Conservation (phyloP, 495 filamentous ascomycete genomes). For the Chaetomium cochliodes region DNA sequence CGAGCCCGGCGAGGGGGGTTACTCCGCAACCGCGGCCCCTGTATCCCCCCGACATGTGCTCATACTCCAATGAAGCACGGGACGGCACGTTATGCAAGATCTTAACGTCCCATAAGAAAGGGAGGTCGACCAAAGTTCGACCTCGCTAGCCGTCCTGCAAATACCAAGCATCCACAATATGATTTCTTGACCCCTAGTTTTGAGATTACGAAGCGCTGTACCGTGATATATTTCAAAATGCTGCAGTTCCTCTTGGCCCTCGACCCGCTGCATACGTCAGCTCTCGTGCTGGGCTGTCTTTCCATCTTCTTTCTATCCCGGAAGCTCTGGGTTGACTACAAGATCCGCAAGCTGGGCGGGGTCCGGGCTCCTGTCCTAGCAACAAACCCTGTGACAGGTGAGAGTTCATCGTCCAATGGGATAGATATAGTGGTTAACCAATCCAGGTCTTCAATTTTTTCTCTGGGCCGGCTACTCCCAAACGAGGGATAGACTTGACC, state of each 20-base stretch:
- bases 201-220: neutral
- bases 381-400: slow-evolving; percentile 31
- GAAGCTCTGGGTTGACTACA: slow-evolving; percentile 23
- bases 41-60: neutral
- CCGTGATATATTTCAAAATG: slow-evolving; percentile 18
- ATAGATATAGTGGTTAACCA: neutral
- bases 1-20: neutral
- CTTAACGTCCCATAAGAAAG: neutral
- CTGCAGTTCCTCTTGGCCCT: slow-evolving; percentile 12
- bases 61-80: too few species aligned
- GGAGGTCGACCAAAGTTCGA: neutral
- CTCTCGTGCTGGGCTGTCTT: slow-evolving; percentile 17
- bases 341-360: slow-evolving; percentile 26
- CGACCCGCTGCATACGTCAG: slow-evolving; percentile 7
- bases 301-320: slow-evolving; percentile 16
- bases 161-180: neutral
- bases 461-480: slow-evolving; percentile 26
- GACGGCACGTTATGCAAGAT: neutral
- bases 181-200: neutral
- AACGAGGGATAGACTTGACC: slow-evolving; percentile 37
- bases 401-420: neutral
- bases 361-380: slow-evolving; percentile 28
- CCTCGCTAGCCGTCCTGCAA: too few species aligned
- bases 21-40: slow-evolving; percentile 1
- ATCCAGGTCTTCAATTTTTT: slow-evolving; percentile 26